A percentile compares a stretch with the other conserved stretches of the same genome.
Conservation (phyloP, 2,329 filamentous ascomycete species). For the Fusarium cicatricum region DNA sequence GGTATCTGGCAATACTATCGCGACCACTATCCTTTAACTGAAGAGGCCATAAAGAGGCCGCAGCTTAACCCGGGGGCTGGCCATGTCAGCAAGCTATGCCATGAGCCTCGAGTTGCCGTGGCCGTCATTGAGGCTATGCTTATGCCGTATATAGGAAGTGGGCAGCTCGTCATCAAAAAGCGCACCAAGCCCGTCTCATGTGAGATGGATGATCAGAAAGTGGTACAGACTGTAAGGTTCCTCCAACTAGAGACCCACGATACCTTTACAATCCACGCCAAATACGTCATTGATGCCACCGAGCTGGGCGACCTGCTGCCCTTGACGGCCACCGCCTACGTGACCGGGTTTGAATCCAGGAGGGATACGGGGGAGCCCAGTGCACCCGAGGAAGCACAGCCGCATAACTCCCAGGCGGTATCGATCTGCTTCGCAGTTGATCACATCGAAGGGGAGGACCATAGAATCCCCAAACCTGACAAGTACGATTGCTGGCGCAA, state of each 20-base stretch:
- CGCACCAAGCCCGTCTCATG: slow-evolving; percentile 31
- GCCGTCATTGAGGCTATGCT: slow-evolving; percentile 41
- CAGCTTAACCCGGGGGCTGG: slow-evolving; percentile 41
- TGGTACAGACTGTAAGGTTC: slow-evolving; percentile 13
- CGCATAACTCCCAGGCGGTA: slow-evolving; percentile 40
- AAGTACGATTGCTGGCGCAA: slow-evolving; percentile 39
- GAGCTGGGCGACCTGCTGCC: slow-evolving; percentile 32
- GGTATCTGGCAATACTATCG: slow-evolving; percentile 40
- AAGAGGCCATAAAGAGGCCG: slow-evolving; percentile 34
- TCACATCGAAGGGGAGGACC: slow-evolving; percentile 39
- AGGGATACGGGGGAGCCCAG: slow-evolving; percentile 40
- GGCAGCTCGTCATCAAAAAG: slow-evolving; percentile 34
- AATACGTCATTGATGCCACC: slow-evolving; percentile 30
- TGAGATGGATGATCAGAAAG: slow-evolving; percentile 21
- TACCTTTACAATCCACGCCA: slow-evolving; percentile 14
- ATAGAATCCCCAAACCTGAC: slow-evolving; percentile 35
- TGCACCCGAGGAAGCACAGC: slow-evolving; percentile 39
- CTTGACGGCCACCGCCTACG: slow-evolving; percentile 36
- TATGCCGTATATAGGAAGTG: slow-evolving; percentile 37
- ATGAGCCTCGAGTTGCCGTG: slow-evolving; percentile 42
- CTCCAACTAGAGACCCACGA: not conserved
- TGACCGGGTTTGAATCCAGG: slow-evolving; percentile 40
- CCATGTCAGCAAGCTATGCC: slow-evolving; percentile 42
- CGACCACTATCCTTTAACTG: slow-evolving; percentile 39
- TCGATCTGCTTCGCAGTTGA: slow-evolving; percentile 44